These are phyloP conservation scores for Tulasnella sp. DNA, from an alignment of 768 basidiomycete genomes.

Conservation along the genomic window DNA sequence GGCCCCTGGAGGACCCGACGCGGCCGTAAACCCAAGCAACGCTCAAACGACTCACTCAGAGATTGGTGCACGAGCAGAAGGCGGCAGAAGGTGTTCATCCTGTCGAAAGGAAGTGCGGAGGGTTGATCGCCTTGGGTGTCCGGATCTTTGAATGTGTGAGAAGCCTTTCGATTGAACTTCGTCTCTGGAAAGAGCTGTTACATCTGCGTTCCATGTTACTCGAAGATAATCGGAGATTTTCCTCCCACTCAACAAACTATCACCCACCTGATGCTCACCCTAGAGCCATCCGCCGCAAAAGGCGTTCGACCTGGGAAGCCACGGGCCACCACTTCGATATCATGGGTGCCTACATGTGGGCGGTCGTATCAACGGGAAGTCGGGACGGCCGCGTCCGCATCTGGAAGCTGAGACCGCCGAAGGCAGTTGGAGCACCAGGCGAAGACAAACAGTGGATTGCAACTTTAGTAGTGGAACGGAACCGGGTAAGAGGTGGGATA, in stretches of 20 bases:
- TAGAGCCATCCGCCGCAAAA: conserved; percentile 43
- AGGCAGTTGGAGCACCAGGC: conserved; percentile 50
- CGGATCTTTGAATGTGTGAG: too few species aligned
- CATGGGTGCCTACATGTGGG: conserved; percentile 95
- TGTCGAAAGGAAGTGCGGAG: conserved; percentile 97
- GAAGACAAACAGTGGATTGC: conserved; percentile 65
- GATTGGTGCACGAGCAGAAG: conserved; percentile 72
- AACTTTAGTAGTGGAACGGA: conserved; percentile 86
- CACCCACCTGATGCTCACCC: conserved; percentile 63
- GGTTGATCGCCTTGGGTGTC: conserved; percentile 77
- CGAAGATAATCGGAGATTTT: conserved; percentile 75
- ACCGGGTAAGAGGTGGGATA: conserved; percentile 59
- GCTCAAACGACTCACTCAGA: conserved; percentile 48
- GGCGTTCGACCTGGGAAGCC: conserved; percentile 46
- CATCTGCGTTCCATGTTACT: not conserved
- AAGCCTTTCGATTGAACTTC: too few species aligned
- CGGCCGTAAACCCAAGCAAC: conserved; percentile 38
- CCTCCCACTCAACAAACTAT: conserved; percentile 68
- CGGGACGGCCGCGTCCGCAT: conserved; percentile 89
- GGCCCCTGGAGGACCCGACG: conserved; percentile 48
- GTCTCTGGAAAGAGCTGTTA: not conserved
- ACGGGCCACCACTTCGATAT: conserved; percentile 75
- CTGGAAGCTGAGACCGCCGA: conserved; percentile 75
- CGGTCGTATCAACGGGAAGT: conserved; percentile 86
- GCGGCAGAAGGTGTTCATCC: conserved; percentile 89